Base-by-base conservation (phyloP, 208 protist genomes). In the Trypanosoma platydactyli region DNA sequence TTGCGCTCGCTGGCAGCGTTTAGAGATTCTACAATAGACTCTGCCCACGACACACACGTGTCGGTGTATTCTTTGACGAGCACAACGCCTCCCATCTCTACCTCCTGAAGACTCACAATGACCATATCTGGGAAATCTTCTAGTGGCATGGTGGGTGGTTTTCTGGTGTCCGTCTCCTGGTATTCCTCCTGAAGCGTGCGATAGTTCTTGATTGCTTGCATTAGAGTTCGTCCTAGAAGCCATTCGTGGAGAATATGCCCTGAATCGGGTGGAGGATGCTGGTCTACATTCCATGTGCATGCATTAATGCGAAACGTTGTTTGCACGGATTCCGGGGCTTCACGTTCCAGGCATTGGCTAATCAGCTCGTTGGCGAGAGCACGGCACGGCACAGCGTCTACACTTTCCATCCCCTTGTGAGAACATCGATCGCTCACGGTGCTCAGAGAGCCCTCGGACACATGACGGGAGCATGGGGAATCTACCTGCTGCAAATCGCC, bases 221-320 rank as follows among this genome's bases (percentile, higher is more conserved):
- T 72, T 16, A 86, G 59, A 44, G 69, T 66, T 25, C 73, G 64
- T 15, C 87, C 82, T 29, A 88, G 61, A 29, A 92, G 71, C 75
- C 79, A 92, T 25, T 55, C 44, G 30, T 80, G 71, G 22, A 89
- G 77, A 27, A 53, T 51, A 27, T 71, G 41, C 18, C 56, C 67
- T 25, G 77, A 41, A 25, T 50, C 20, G 7, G 68, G 45, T 11
- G 83, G 86, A 25, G 77, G 83, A 51, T 77, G 79, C 68, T 84
- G 80, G 57, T 92, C 79, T 16, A 92, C 86, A 52, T 92, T 92
- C 86, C 86, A 92, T 30, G 86, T 92, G 51, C 86, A 89, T 29
- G 79, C 76, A 53, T 88, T 83, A 44, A 92, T 76, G 20, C 75
- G 55, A 29, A 92, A 72, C 11, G 70, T 69, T 13, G 58, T 54